Base-by-base conservation (phyloP, 371 early-diverging fungal genomes). In the Apophysomyces sp. region DNA sequence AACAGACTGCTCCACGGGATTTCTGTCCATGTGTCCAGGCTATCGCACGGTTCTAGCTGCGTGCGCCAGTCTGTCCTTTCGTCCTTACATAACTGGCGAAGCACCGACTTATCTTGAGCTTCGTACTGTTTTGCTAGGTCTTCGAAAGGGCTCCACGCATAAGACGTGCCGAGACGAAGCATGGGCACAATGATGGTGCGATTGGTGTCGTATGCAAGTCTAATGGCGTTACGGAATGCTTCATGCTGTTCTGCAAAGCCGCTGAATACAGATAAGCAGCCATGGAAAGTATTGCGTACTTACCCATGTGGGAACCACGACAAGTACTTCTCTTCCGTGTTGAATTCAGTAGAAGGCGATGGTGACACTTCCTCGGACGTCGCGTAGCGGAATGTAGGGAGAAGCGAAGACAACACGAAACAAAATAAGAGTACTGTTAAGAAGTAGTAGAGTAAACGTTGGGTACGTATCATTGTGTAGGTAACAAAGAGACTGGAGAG, bases 161-260 rank as follows among this genome's bases (percentile, higher is more conserved):
- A 73, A 36, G 60, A 58, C 8, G 60, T 61, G 32, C 77, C 73
- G 12, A 80, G 61, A 30, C 80, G 64, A 21, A 77, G 62, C 75
- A 70, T 73, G 32, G 80, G 80, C 55, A 76, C 80, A 52, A 80
- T 73, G 18, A 80, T 68, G 1, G 75, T 77, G 40, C 80, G 75
- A 27, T 75, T 75, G 12, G 76, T 77, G 32, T 77, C 77, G 40
- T 73, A 60, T 12, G 72, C 80, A 37, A 80, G 60, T 54, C 77
- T 73, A 31, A 80, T 65, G 26, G 76, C 80, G 59, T 74, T 77
- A 62, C 77, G 59, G 57, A 80, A 80, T 0, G 74, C 69, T 72
- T 75, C 72, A 40, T 75, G 77, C 57, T 80, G 80, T 34, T 74
- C 68, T 21, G 72, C 56, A 36, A 76, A 76, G 52, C 68, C 71